Base-by-base conservation (phyloP, 305 asterid species). In the Plantago coronopus region DNA sequence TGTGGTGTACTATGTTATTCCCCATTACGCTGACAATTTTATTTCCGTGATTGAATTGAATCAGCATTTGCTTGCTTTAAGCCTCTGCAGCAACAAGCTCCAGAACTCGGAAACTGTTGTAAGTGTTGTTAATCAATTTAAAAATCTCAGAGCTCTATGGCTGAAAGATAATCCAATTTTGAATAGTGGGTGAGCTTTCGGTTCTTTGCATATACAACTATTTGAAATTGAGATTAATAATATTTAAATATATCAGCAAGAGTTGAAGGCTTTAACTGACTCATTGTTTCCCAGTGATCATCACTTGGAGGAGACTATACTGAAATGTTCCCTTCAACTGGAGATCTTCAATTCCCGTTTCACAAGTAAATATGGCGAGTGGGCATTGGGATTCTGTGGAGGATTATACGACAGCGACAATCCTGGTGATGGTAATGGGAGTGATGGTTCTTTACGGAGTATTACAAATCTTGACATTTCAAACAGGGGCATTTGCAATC, bases 341-440 rank as follows among this genome's bases (percentile, higher is more conserved):
- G 99, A 93, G 72, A 82, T 93, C 62, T 85, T 76, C 66, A 87
- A 87, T 73, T 89, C 97, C 48, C 68, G 48, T 57, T 89, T 89
- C 79, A 93, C 96, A 50, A 69, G 74, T 14, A 81, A 77, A 47
- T 87, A 79, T 75, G 94, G 95, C 20, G 74, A 72, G 72, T 93
- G 97, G 96, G 97, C 97, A 25, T 78, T 93, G 54, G 96, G 97
- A 54, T 89, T 89, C 76, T 89, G 95, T 83, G 99, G 94, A 75
- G 95, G 96, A 63, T 65, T 85, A 49, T 80, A 74, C 59, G 83
- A 72, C 57, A 72, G 77, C 48, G 94, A 83, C 69, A 80, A 76
- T 66, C 88, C 94, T 38, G 94, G 81, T 40, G 66, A 37, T 63
- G 71, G 78, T 64, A 63, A 61, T 70, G 79, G 68, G 59, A 61